Percentiles rank a stretch among this genome's conserved stretches.
These are phyloP conservation scores for Coemansia javaensis DNA, from an alignment of 192 early-diverging fungal genomes.

Conservation along the genomic window DNA sequence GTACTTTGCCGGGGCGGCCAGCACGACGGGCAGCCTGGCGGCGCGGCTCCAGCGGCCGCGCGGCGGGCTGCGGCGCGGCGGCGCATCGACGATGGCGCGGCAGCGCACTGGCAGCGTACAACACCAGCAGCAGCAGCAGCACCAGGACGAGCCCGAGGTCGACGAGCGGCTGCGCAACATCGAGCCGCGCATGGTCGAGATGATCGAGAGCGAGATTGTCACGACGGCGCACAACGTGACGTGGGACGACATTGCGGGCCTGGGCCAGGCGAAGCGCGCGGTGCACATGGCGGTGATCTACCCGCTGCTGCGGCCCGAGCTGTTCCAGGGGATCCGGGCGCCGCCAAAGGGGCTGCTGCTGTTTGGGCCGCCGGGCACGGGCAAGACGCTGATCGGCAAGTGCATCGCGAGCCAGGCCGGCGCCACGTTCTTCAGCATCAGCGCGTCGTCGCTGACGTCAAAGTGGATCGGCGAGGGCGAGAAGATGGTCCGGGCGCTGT, in stretches of 20 bases:
- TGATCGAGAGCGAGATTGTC: slow-evolving; percentile 86
- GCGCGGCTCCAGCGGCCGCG: slow-evolving; percentile 12
- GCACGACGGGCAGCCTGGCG: not conserved
- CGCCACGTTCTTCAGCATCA: slow-evolving; percentile 90
- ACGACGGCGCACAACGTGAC: slow-evolving; percentile 53
- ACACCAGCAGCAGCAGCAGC: slow-evolving; percentile 2
- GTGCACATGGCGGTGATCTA: slow-evolving; percentile 78
- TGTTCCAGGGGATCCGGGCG: slow-evolving; percentile 77
- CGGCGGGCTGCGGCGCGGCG: not conserved
- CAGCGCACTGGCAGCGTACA: too few relatives aligned
- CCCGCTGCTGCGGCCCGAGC: slow-evolving; percentile 74
- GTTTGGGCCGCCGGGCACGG: slow-evolving; percentile 87
- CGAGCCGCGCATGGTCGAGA: slow-evolving; percentile 82
- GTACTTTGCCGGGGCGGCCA: slow-evolving; percentile 4
- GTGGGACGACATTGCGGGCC: slow-evolving; percentile 84
- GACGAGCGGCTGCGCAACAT: slow-evolving; percentile 81
- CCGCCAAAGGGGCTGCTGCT: slow-evolving; percentile 81
- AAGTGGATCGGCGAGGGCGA: slow-evolving; percentile 96
- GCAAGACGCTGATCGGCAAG: slow-evolving; percentile 82
- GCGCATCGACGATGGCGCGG: too few relatives aligned
- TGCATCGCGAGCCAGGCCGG: slow-evolving; percentile 82
- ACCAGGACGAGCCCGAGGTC: slow-evolving; percentile 16
- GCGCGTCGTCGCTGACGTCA: slow-evolving; percentile 83
- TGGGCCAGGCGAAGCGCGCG: slow-evolving; percentile 75
- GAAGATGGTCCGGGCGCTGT: slow-evolving; percentile 87